Evolutionary conservation across 169 alveolate species (phyloP).

Genomic region (Babesia gibsoni): DNA sequence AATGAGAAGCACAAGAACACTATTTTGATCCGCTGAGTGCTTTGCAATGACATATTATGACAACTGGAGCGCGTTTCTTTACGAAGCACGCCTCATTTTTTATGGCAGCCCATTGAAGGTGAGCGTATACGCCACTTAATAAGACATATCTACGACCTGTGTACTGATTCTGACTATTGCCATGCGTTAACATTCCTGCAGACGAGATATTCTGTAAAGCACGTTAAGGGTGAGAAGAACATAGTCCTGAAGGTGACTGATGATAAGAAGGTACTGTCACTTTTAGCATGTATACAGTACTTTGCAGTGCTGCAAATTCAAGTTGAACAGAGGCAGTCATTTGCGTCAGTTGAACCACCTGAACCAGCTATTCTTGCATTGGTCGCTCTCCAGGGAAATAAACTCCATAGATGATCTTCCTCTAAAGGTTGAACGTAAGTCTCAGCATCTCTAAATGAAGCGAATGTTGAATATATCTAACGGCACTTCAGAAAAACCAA

Average conservation of each 20-base stretch:
- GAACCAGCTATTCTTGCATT: constrained; percentile 33
- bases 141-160: too few species aligned
- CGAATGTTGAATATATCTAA: background rate
- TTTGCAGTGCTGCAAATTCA: constrained; percentile 54
- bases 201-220: constrained; percentile 54
- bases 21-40: background rate
- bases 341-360: constrained; percentile 39
- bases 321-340: constrained; percentile 5
- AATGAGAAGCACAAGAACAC: background rate
- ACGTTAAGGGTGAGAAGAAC: constrained; percentile 32
- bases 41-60: constrained; percentile 63
- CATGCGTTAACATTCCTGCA: background rate
- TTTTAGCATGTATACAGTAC: background rate
- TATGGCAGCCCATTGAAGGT: constrained; percentile 54
- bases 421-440: constrained; percentile 41
- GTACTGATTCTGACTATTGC: too few species aligned
- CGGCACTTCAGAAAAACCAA: background rate
- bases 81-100: constrained; percentile 48
- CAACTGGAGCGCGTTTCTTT: constrained; percentile 56
- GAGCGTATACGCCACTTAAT: too few species aligned
- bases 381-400: constrained; percentile 53
- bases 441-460: background rate
- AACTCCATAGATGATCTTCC: constrained; percentile 37
- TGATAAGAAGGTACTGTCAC: constrained; percentile 32
- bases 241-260: constrained; percentile 58